Percentiles rank a stretch among this genome's conserved stretches.
These are phyloP conservation scores for Mycosphaerelloides madeirae DNA, from an alignment of 2,329 filamentous ascomycete species.

Conservation along the genomic window DNA sequence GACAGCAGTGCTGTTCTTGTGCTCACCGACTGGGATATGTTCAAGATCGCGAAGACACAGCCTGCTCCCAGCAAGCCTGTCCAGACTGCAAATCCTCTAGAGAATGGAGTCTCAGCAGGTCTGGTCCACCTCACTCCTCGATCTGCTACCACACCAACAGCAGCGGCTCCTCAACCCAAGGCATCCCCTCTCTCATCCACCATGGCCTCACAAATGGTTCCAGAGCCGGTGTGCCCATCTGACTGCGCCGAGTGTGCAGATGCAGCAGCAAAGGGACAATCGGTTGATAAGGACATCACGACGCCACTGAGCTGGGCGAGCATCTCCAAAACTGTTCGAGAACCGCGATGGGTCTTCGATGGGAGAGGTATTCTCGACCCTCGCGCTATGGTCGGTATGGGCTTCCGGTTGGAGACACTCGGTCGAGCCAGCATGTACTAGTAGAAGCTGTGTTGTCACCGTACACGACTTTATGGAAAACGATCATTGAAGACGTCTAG, in stretches of 20 bases:
- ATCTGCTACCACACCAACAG: neutral
- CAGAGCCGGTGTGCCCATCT: constrained; percentile 11
- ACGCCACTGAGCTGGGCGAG: constrained; percentile 23
- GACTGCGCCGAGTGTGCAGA: constrained; percentile 13
- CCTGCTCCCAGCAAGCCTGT: neutral
- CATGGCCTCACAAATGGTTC: constrained; percentile 4
- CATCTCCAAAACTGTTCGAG: constrained; percentile 25
- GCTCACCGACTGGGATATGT: constrained; percentile 31
- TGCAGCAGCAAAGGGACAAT: neutral
- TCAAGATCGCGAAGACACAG: constrained; percentile 20
- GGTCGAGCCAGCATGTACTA: constrained; percentile 20
- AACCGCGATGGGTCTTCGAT: constrained; percentile 31
- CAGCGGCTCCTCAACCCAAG: neutral
- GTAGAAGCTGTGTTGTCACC: neutral
- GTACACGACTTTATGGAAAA: neutral
- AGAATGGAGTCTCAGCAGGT: constrained; percentile 2
- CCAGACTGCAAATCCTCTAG: constrained; percentile 3
- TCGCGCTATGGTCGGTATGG: constrained; percentile 23
- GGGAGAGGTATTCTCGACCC: constrained; percentile 30
- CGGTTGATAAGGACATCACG: constrained; percentile 5
- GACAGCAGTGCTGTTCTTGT: constrained; percentile 29
- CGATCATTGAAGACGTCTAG: neutral
- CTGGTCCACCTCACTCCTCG: constrained; percentile 10
- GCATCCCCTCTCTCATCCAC: constrained; percentile 6
- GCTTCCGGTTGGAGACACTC: constrained; percentile 29